Percentiles rank a stretch among this genome's conserved stretches.
These are phyloP conservation scores for Pilasporangium apinafurcum DNA, from an alignment of 352 stramenopile genomes.

Conservation along the genomic window DNA sequence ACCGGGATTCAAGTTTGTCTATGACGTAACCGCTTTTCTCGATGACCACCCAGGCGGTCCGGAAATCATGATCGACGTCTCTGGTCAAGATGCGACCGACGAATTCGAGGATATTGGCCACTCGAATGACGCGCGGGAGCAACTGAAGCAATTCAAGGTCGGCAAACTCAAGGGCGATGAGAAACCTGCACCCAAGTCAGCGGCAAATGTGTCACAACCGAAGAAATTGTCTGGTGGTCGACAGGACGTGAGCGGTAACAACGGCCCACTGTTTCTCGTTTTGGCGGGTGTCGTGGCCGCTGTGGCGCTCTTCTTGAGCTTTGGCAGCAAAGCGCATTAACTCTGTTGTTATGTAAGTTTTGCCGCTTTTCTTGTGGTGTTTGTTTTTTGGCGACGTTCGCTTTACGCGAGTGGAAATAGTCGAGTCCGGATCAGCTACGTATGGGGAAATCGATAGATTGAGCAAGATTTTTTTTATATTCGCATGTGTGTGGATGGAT, in stretches of 20 bases:
- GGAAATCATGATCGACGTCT: slow-evolving; percentile 96
- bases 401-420: too few species aligned
- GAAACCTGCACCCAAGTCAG: slow-evolving; percentile 23
- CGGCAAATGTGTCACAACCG: slow-evolving; percentile 9
- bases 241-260: slow-evolving; percentile 56
- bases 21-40: slow-evolving; percentile 97
- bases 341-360: slow-evolving; percentile 1
- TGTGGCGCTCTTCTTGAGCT: slow-evolving; percentile 61
- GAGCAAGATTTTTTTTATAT: too few species aligned
- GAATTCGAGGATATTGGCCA: slow-evolving; percentile 98
- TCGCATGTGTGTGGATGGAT: too few species aligned
- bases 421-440: too few species aligned
- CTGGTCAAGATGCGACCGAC: slow-evolving; percentile 89
- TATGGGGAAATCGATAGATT: too few species aligned
- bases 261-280: slow-evolving; percentile 43
- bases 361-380: too few species aligned
- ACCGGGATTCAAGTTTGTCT: slow-evolving; percentile 87
- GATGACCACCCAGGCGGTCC: slow-evolving; percentile 98
- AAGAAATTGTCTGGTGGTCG: slow-evolving; percentile 37
- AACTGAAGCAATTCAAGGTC: slow-evolving; percentile 92
- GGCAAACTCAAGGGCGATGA: slow-evolving; percentile 83
- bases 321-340: slow-evolving; percentile 14
- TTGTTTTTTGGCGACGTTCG: too few species aligned
- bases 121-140: slow-evolving; percentile 92
- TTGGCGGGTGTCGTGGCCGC: slow-evolving; percentile 38